phyloP scores from a whole-genome alignment of 2,329 filamentous ascomycete genomes.

The Cladosporium sp. region DNA sequence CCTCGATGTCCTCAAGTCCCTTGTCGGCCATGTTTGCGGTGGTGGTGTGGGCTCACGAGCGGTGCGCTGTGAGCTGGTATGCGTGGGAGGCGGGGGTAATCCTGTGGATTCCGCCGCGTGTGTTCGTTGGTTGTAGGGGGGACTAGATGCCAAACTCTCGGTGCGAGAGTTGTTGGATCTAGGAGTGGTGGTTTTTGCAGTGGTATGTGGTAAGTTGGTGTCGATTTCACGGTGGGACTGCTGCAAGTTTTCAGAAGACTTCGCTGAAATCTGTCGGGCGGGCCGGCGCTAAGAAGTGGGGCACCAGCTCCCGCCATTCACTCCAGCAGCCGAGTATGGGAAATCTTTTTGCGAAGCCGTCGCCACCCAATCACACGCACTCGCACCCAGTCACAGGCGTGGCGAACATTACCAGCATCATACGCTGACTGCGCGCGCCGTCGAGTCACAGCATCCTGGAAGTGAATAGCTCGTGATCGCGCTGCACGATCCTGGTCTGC shows the following conservation, averaged over 20 bases:
- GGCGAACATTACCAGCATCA: slow-evolving; percentile 8
- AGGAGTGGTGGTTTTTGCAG: background rate
- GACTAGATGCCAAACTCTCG: slow-evolving; percentile 48
- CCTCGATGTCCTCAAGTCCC: slow-evolving; percentile 96
- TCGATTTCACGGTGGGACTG: slow-evolving; percentile 1
- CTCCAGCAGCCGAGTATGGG: background rate
- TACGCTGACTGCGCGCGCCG: background rate
- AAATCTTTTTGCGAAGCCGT: background rate
- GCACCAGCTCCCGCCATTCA: slow-evolving; percentile 1
- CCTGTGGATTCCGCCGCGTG: slow-evolving; percentile 38
- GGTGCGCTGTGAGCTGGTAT: slow-evolving; percentile 65
- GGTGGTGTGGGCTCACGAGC: slow-evolving; percentile 56
- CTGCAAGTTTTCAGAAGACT: background rate
- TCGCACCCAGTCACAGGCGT: background rate
- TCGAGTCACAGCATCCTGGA: background rate
- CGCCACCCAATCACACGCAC: background rate
- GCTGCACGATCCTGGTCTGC: background rate
- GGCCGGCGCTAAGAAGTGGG: background rate
- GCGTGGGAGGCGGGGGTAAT: slow-evolving; percentile 37
- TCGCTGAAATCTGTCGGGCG: background rate
- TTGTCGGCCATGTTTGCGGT: slow-evolving; percentile 98
- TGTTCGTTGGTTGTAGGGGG: slow-evolving; percentile 27
- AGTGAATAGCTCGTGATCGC: background rate
- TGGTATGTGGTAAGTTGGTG: slow-evolving; percentile 6
- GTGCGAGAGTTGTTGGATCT: slow-evolving; percentile 36